Evolutionary conservation across 768 basidiomycete species (phyloP).

Genomic region (Lactifluus pinguis): DNA sequence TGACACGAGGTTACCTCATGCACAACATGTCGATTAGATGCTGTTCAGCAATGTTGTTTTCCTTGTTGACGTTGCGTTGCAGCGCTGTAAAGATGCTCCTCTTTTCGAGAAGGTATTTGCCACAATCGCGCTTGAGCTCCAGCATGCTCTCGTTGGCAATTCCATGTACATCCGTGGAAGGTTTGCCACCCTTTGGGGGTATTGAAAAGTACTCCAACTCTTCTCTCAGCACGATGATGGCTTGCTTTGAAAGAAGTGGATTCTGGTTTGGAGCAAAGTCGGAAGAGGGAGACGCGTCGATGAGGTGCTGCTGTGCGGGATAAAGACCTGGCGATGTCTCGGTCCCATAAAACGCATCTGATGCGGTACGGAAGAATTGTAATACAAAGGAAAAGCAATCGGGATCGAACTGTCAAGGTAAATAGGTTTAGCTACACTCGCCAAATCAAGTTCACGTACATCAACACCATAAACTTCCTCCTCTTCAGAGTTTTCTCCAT

Average conservation of each 20-base stretch:
- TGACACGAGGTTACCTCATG: conserved; percentile 69
- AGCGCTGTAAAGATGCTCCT: conserved; percentile 94
- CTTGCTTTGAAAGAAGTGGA: conserved; percentile 90
- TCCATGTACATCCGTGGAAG: conserved; percentile 67
- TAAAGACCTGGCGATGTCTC: conserved; percentile 62
- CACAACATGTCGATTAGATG: conserved; percentile 99
- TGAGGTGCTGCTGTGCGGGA: conserved; percentile 68
- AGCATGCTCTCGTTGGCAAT: conserved; percentile 70
- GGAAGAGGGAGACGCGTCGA: conserved; percentile 51
- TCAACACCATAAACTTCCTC: conserved; percentile 96
- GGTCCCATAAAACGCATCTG: conserved; percentile 88
- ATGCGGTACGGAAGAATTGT: conserved; percentile 81
- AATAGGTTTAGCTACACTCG: conserved; percentile 13
- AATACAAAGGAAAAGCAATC: conserved; percentile 93
- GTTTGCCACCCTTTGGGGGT: conserved; percentile 57
- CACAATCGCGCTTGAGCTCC: conserved; percentile 78
- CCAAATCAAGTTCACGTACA: conserved; percentile 44
- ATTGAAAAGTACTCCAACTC: conserved; percentile 99
- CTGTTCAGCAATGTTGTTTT: conserved; percentile 98
- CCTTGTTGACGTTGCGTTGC: conserved; percentile 97
- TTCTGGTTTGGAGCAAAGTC: conserved; percentile 67
- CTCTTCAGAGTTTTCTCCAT: conserved; percentile 65
- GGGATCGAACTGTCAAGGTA: conserved; percentile 74
- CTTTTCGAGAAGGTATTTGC: conserved; percentile 80
- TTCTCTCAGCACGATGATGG: conserved; percentile 95